Evolutionary conservation across 2,329 filamentous ascomycete species (phyloP), one percentile per base, ranked within the genome.

Genomic region (Exophiala xenobiotica): DNA sequence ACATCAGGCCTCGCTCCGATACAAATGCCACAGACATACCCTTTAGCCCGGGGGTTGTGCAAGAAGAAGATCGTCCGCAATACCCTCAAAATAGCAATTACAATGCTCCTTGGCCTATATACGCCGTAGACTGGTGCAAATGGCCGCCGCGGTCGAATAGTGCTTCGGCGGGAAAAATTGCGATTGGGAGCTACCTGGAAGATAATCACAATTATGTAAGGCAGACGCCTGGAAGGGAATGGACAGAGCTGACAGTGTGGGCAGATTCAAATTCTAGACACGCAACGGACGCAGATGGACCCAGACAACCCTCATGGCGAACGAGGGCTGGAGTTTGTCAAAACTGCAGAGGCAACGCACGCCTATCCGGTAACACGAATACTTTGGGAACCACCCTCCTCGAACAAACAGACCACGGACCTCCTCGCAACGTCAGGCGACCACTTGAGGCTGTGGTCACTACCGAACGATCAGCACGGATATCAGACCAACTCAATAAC

Each of bases 91-190:
- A 92, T 58, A 95, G 90, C 76, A 96, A 92, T 68, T 96, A 96
- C 67, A 74, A 95, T 57, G 90, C 92, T 3, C 91, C 92, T 0
- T 99, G 93, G 90, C 87, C 90, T 11, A 85, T 95, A 49, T 99
- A 97, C 69, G 92, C 93, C 9, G 92, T 95, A 64, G 93, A 99
- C 73, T 99, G 93, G 93, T 99, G 93, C 76, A 99, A 99, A 72
- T 99, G 93, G 92, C 83, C 88, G 12, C 85, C 92, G 2, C 83
- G 90, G 33, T 64, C 84, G 72, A 63, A 85, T 29, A 68, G 64
- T 45, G 74, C 75, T 60, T 85, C 88, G 56, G 90, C 89, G 3
- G 93, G 93, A 31, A 97, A 97, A 71, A 81, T 99, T 62, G 93
- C 93, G 9, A 79, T 99, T 31, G 93, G 92, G 53, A 99, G 93